Evolutionary conservation across 1,284 basidiomycete genomes (phyloP).

Genomic region (Exsudoporus floridanus): DNA sequence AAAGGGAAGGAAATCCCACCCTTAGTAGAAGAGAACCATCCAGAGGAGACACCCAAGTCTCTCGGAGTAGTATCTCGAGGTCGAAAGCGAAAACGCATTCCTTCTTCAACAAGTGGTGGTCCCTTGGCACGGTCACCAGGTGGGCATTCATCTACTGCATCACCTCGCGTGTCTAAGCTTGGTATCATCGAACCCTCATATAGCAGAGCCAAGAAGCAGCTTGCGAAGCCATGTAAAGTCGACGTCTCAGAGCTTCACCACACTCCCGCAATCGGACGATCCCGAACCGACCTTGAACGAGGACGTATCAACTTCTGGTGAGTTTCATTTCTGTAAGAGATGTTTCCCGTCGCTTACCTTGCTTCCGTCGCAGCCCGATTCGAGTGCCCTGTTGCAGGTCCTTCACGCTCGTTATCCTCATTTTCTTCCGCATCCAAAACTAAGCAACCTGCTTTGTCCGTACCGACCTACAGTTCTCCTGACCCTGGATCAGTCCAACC

Average conservation of each 20-base stretch:
- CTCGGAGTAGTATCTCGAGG: conserved; percentile 6
- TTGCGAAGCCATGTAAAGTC: conserved; percentile 8
- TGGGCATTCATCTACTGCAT: conserved; percentile 16
- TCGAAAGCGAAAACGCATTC: conserved; percentile 27
- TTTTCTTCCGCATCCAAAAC: conserved; percentile 8
- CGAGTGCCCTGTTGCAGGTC: conserved; percentile 5
- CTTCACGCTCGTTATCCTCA: conserved; percentile 8
- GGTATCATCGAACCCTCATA: conserved; percentile 5
- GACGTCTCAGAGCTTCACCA: conserved; percentile 5
- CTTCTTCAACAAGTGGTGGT: conserved; percentile 10
- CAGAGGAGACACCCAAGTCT: conserved; percentile 15
- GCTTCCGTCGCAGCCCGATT: conserved; percentile 8
- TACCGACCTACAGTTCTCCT: conserved; percentile 8
- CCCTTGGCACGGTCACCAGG: conserved; percentile 17
- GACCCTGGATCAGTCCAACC: conserved; percentile 6
- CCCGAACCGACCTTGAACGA: background rate
- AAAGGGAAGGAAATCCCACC: conserved; percentile 20
- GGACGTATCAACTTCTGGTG: conserved; percentile 13
- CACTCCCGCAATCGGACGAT: conserved; percentile 1
- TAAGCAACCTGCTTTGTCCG: conserved; percentile 6
- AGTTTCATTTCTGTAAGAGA: conserved; percentile 3
- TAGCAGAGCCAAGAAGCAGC: conserved; percentile 6
- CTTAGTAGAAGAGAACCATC: background rate
- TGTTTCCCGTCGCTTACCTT: conserved; percentile 9
- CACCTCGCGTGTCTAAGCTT: conserved; percentile 8